Evolutionary conservation across 257 asterid species (phyloP), one percentile per base, ranked within the genome.

Genomic region (Linderniella brevidens): DNA sequence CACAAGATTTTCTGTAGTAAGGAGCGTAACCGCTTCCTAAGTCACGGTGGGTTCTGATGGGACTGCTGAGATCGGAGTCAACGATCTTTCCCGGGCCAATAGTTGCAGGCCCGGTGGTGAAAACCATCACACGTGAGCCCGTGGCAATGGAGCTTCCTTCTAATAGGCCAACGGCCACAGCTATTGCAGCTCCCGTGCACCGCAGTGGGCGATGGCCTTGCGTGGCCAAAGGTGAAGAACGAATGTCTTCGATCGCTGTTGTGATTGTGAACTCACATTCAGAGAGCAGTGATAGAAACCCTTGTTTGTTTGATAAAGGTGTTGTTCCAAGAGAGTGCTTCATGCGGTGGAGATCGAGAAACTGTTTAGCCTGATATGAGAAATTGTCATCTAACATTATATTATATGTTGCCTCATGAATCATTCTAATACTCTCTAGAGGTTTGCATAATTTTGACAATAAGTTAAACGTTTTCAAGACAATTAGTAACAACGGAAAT

Each of bases 81-180:
- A 84, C 93, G 13, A 88, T 64, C 57, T 54, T 65, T 41, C 98
- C 98, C 2, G 96, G 94, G 65, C 98, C 98, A 13, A 73, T 15
- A 32, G 96, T 88, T 55, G 94, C 80, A 17, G 98, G 96, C 15
- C 98, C 98, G 8, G 94, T 78, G 42, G 96, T 80, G 86, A 88
- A 88, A 60, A 88, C 72, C 93, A 80, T 84, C 52, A 88, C 62
- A 43, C 92, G 94, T 5, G 98, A 78, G 47, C 94, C 98, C 11
- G 80, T 69, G 59, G 58, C 71, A 54, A 78, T 64, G 39, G 38
- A 62, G 69, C 86, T 79, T 47, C 87, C 98, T 69, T 88, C 96
- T 20, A 88, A 49, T 56, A 88, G 85, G 25, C 92, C 98, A 19
- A 81, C 70, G n/a, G 93, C 96, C 19, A 81, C 93, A 14, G 96